These are phyloP conservation scores for Aspergillus sp. DNA, from an alignment of 2,329 filamentous ascomycete genomes.

Conservation along the genomic window DNA sequence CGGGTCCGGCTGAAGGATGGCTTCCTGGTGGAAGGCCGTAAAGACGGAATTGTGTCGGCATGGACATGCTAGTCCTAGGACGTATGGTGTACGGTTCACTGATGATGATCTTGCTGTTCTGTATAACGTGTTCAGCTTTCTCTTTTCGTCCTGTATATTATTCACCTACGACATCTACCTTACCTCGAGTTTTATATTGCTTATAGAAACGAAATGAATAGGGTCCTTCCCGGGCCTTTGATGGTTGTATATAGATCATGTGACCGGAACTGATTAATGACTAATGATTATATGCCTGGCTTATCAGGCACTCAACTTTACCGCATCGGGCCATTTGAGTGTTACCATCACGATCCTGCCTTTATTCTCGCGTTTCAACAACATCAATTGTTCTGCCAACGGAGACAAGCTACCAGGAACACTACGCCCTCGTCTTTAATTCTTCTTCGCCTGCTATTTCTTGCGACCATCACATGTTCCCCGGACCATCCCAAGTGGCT, in stretches of 20 bases:
- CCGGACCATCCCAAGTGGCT: not conserved
- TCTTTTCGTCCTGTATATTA: conserved; percentile 4
- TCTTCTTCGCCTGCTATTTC: no score
- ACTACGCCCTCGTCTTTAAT: no score
- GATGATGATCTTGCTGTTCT: not conserved
- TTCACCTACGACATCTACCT: not conserved
- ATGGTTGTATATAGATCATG: not conserved
- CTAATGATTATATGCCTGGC: not conserved
- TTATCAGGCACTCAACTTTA: not conserved
- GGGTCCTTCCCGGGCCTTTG: no score
- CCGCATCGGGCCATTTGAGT: not conserved
- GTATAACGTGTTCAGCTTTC: not conserved
- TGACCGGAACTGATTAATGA: not conserved
- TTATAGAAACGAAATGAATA: not conserved
- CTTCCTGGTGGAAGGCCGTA: conserved; percentile 86
- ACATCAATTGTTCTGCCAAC: no score
- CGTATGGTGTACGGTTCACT: not conserved
- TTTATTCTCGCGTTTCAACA: not conserved
- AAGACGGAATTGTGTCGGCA: conserved; percentile 82
- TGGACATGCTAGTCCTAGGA: conserved; percentile 66
- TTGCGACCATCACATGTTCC: not conserved
- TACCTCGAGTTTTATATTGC: not conserved
- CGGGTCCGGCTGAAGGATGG: conserved; percentile 88
- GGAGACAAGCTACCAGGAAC: no score
- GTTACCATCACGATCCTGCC: not conserved